phyloP scores from a whole-genome alignment of 306 rosid genomes.

The Vachellia pachyceras region DNA sequence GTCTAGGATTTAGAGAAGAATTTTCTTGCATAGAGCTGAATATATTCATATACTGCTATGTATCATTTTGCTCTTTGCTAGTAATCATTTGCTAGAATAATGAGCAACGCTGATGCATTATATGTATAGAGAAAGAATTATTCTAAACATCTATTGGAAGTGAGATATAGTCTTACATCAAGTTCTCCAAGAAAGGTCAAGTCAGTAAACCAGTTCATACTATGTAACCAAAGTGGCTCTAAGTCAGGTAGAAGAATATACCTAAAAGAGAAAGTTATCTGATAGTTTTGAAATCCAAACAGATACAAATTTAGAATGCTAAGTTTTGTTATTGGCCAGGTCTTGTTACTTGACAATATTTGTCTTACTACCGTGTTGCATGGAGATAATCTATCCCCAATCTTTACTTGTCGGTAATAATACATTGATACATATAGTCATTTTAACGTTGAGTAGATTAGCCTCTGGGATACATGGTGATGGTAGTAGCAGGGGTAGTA shows the following conservation, averaged over 20 bases:
- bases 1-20: slow-evolving; percentile 7
- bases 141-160: not conserved
- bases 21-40: slow-evolving; percentile 25
- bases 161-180: not conserved
- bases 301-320: not conserved
- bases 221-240: not conserved
- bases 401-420: not conserved
- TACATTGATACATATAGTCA: not conserved
- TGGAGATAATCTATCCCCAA: not conserved
- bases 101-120: not conserved
- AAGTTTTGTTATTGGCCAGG: not conserved
- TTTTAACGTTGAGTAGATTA: not conserved
- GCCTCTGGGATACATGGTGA: not conserved
- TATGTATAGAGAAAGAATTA: not conserved
- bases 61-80: not conserved
- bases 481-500: not conserved
- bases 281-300: slow-evolving; percentile 7
- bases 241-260: not conserved
- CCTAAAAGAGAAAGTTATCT: too few species aligned
- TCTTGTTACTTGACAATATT: not conserved
- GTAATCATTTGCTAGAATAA: not conserved
- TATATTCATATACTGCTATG: slow-evolving; percentile 13
- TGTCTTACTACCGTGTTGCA: not conserved
- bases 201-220: not conserved
- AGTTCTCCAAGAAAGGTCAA: slow-evolving; percentile 2